These are phyloP conservation scores for Rhizopus delemar DNA, from an alignment of 371 early-diverging fungal species.

Conservation along the genomic window DNA sequence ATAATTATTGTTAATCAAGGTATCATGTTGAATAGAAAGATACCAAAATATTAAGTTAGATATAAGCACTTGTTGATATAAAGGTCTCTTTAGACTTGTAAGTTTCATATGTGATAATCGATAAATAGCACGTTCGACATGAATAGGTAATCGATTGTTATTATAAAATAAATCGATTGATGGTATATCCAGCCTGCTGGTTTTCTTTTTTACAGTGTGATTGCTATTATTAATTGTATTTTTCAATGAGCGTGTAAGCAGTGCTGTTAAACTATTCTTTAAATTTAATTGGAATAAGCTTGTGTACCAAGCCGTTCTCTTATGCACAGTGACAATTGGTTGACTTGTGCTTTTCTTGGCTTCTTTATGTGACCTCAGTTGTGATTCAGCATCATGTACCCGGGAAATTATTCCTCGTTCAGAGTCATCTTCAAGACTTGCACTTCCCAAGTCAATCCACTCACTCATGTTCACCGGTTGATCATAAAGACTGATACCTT, in stretches of 20 bases:
- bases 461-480: constrained; percentile 52
- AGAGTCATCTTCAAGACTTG: constrained; percentile 33
- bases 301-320: constrained; percentile 32
- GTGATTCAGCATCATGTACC: constrained; percentile 38
- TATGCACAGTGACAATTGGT: constrained; percentile 10
- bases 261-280: constrained; percentile 20
- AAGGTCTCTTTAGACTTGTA: constrained; percentile 77
- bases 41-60: constrained; percentile 92
- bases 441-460: constrained; percentile 51
- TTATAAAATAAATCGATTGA: constrained; percentile 22
- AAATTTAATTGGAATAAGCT: constrained; percentile 27
- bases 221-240: constrained; percentile 1
- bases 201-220: constrained; percentile 13
- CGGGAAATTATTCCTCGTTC: constrained; percentile 44
- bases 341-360: neutral
- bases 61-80: constrained; percentile 83
- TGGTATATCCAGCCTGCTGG: constrained; percentile 26
- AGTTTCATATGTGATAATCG: constrained; percentile 85
- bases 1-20: constrained; percentile 5
- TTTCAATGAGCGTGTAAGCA: constrained; percentile 32
- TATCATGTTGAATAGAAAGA: constrained; percentile 52
- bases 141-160: constrained; percentile 62
- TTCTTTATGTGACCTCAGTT: constrained; percentile 19
- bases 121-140: constrained; percentile 83
- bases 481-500: constrained; percentile 37